Base-by-base conservation (phyloP, 2,329 filamentous ascomycete genomes). In the Berkeleyomyces rouxiae region DNA sequence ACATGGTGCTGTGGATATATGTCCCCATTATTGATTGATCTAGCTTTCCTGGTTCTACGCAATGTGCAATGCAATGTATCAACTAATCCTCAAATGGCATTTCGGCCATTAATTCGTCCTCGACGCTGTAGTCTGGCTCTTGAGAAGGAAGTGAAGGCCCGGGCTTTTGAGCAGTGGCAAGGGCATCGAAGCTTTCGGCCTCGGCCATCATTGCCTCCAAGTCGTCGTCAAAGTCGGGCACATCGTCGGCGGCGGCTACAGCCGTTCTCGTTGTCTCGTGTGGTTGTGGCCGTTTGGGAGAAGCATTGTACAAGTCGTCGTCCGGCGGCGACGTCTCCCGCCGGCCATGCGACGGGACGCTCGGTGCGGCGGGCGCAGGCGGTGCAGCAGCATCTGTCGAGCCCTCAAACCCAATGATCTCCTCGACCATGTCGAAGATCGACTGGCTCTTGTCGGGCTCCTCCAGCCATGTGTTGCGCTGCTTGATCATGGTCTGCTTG, bases 401-500 rank as follows among this genome's bases (percentile, higher is more conserved):
- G 4, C 39, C 65, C 33, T 66, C 63, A n/a, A 59, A 44, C 37
- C 43, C 23, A 6, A 61, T 13, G 7, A 58, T 51, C 1, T 68
- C 67, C 10, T 72, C 70, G 0, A 71, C 72, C 4, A 73, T 71
- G 2, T 72, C 71, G 1, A 69, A 68, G 2, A 74, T 70, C 0
- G 71, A 71, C 10, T 69, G 67, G 0, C 71, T 66, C 57, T 74
- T 80, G 0, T 83, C 82, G 7, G 80, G 77, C 71, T 95, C 88
- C 63, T 92, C 82, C 67, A 97, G 92, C 87, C 90, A 95, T 66
- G 87, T 84, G 71, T 82, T 82, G 65, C 92, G 80, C 74, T 86
- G 86, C 40, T 82, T 80, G 66, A 88, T 82, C 71, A 97, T 80
- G 11, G 79, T 78, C 70, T 88, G 91, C 68, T 86, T 89, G 73